These are phyloP conservation scores for Arabidopsis thaliana DNA, from an alignment of 345 rosid species.

Conservation along the genomic window DNA sequence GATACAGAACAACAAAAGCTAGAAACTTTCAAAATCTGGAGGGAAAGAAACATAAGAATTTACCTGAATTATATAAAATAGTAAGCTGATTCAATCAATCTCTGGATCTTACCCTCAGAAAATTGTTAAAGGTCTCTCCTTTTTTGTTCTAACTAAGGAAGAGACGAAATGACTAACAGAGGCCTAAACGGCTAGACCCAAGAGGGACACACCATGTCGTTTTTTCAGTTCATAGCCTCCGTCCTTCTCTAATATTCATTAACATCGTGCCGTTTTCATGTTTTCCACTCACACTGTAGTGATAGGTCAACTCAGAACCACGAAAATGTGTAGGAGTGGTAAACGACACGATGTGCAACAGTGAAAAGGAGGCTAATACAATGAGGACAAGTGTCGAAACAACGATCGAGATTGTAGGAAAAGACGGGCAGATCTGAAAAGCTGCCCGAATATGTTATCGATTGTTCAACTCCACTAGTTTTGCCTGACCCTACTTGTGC, in stretches of 20 bases:
- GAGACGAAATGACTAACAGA: conserved; percentile 39
- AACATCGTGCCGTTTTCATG: conserved; percentile 3
- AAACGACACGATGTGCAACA: conserved; percentile 30
- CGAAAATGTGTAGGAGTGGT: neutral
- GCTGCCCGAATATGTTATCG: conserved; percentile 40
- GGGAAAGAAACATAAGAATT: neutral
- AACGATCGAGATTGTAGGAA: conserved; percentile 26
- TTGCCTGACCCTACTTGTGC: conserved; percentile 26
- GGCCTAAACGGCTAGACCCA: conserved; percentile 30
- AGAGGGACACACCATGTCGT: conserved; percentile 10
- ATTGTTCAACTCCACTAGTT: conserved; percentile 35
- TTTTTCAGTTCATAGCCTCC: neutral
- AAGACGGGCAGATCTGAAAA: conserved; percentile 43
- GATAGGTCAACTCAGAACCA: conserved; percentile 22
- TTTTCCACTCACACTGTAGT: conserved; percentile 11
- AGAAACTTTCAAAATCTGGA: conserved; percentile 10
- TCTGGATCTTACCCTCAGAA: conserved; percentile 42
- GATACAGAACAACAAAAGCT: conserved; percentile 21
- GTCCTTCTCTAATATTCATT: neutral
- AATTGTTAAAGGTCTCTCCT: conserved; percentile 32
- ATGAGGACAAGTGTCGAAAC: conserved; percentile 41
- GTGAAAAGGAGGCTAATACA: neutral
- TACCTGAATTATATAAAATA: conserved; percentile 19
- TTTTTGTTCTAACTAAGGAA: neutral
- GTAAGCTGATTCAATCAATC: conserved; percentile 41